Base-by-base conservation (phyloP, 2,329 filamentous ascomycete genomes). In the Cryphonectria naterciae region DNA sequence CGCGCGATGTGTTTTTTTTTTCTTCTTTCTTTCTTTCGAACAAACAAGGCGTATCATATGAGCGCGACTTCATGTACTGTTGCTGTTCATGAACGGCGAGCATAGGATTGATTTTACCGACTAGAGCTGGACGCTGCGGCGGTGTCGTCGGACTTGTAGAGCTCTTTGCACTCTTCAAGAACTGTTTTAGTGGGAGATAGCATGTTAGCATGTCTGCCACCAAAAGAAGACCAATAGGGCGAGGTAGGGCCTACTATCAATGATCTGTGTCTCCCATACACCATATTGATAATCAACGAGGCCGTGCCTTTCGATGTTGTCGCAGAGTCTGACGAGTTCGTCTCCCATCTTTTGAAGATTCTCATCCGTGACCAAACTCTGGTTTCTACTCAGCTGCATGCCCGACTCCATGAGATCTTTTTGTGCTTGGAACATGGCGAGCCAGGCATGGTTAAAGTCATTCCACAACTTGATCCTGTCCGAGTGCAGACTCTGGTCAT, bases 211-310 rank as follows among this genome's bases (percentile, higher is more conserved):
- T 6, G 43, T 43, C 17, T 22, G 32, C 56, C 25, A 8, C 32
- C 7, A 17, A 39, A 28, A 35, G 13, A 15, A 13, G 15, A 17
- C 17, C 19, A 49, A 70, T 8, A 68, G 35, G 49, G 52, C 46
- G 61, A 32, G 65, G 17, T 25, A 43, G 22, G 86, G 86, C 93
- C 82, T 85, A 97, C 95, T 87, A 71, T 88, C 88, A 75, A 96
- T 88, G 76, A 98, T 98, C 78, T 93, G 90, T 78, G 98, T 95
- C 81, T 98, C 96, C 89, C 94, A 97, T 37, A 98, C 93, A 11
- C 96, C 96, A 83, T 97, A 97, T 77, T 98, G 92, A 79, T 98
- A 99, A 82, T 99, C 96, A 15, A 99, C 94, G 64, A 99, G 84
- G n/a, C 96, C 96, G 78, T 97, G 91, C 75, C 92, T 91, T 80